Evolutionary conservation across 441 rosid species (phyloP).

Genomic region (Metrosideros polymorpha): DNA sequence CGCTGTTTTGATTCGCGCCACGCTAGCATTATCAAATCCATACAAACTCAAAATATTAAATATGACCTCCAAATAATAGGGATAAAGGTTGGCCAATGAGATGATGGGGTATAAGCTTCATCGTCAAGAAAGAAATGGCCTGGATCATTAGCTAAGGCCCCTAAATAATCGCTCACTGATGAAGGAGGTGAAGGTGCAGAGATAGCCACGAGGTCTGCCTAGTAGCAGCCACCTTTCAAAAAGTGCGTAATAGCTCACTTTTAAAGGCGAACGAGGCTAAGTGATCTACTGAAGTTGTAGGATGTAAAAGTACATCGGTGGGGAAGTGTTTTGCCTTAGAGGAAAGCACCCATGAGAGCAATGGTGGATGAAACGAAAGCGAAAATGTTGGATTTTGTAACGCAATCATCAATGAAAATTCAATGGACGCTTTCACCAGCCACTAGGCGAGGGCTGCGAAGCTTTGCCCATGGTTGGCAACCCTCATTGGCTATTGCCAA

Average conservation of each 20-base stretch:
- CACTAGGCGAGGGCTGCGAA: neutral
- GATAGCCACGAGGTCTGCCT: neutral
- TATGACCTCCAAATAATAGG: neutral
- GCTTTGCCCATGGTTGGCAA: too few species aligned
- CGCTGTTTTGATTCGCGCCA: neutral
- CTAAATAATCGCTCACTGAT: neutral
- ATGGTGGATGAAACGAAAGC: neutral
- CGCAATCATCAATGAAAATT: neutral
- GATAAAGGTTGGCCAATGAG: neutral
- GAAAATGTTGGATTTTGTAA: neutral
- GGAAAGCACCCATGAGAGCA: neutral
- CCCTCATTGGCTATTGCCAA: too few species aligned
- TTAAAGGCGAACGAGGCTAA: neutral
- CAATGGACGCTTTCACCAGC: neutral
- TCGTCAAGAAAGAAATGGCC: neutral
- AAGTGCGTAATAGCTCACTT: neutral
- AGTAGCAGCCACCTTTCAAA: neutral
- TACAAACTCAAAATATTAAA: neutral
- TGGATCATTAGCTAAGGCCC: neutral
- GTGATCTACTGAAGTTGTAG: neutral
- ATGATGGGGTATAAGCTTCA: neutral
- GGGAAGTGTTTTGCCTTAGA: neutral
- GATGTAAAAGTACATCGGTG: neutral
- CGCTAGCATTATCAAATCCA: neutral
- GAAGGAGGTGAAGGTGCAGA: neutral